Evolutionary conservation across 2,329 filamentous ascomycete species (phyloP).

Genomic region (Trichoderma breve): DNA sequence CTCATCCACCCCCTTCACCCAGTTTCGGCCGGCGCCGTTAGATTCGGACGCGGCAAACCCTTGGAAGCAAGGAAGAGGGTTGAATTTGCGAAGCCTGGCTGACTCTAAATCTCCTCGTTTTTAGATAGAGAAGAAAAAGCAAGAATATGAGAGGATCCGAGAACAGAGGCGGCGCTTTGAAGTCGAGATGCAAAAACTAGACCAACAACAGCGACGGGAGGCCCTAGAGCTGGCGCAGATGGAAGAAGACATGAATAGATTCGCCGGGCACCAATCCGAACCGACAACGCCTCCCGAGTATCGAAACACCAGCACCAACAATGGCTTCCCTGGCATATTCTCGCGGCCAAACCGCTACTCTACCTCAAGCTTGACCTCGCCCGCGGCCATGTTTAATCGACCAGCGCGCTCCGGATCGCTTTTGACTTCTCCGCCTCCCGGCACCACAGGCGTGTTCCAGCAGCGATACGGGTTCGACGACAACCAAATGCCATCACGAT

Average conservation of each 20-base stretch:
- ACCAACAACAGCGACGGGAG: constrained; percentile 78
- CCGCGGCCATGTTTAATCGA: constrained; percentile 71
- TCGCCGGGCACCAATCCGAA: constrained; percentile 80
- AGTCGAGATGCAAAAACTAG: constrained; percentile 85
- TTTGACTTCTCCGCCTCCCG: constrained; percentile 72
- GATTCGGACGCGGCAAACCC: background rate
- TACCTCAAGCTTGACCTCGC: constrained; percentile 80
- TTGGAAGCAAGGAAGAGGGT: background rate
- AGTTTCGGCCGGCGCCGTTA: background rate
- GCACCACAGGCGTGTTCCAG: constrained; percentile 58
- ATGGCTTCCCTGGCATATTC: constrained; percentile 74
- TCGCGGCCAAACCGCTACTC: constrained; percentile 87
- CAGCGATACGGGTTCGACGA: constrained; percentile 54
- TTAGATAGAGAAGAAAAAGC: constrained; percentile 89
- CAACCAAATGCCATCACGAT: constrained; percentile 68
- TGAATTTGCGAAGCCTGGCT: background rate
- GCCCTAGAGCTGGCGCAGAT: constrained; percentile 83
- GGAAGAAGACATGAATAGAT: constrained; percentile 69
- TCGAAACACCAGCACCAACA: constrained; percentile 56
- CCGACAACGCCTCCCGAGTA: constrained; percentile 96
- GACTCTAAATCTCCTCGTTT: background rate
- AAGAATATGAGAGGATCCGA: constrained; percentile 86
- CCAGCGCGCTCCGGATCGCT: constrained; percentile 75
- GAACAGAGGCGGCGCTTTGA: constrained; percentile 89
- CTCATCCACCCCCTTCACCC: background rate